Base-by-base conservation (phyloP, 2,329 filamentous ascomycete species). In the Colletotrichum viniferum region DNA sequence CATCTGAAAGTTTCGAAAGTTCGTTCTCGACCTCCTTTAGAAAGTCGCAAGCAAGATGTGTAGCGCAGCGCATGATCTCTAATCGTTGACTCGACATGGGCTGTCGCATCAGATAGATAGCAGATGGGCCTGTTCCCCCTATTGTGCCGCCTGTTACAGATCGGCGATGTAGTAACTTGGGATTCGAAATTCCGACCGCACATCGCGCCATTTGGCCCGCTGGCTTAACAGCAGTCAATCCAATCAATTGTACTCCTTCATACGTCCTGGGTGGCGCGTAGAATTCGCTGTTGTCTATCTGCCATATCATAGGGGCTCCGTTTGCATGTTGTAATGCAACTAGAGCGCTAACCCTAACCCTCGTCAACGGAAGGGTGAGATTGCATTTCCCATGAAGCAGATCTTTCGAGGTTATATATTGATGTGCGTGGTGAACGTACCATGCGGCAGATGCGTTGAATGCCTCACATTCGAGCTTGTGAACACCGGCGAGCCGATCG, bases 21-120 rank as follows among this genome's bases (percentile, higher is more conserved):
- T 16, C 36, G 36, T 38, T 38, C 7, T 18, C 18, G 10, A 21
- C n/a, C 43, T 13, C 43, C 43, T 52, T 12, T 0, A 52, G 4
- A 13, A 52, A 13, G n/a, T 52, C 0, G n/a, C 43, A 52, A 21
- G n/a, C 18, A 21, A 0, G 10, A 0, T 52, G 3, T 0, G 12
- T 1, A 52, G 43, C 43, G 43, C n/a, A 21, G n/a, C 18, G 43
- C 43, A 13, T 52, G 43, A 52, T 21, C 43, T 13, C 6, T 21
- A 7, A 13, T 7, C 5, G 9, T 7, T 1, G n/a, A 21, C 43
- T 52, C n/a, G n/a, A 52, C n/a, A 52, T 52, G 43, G 43, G 5
- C 43, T 21, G n/a, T 52, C 3, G n/a, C n/a, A 24, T 52, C 43
- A 52, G n/a, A 4, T 52, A 13, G 10, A 52, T 52, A 24, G 43